Base-by-base conservation (phyloP, 2,329 filamentous ascomycete genomes). In the Stachybotrys echinatus region DNA sequence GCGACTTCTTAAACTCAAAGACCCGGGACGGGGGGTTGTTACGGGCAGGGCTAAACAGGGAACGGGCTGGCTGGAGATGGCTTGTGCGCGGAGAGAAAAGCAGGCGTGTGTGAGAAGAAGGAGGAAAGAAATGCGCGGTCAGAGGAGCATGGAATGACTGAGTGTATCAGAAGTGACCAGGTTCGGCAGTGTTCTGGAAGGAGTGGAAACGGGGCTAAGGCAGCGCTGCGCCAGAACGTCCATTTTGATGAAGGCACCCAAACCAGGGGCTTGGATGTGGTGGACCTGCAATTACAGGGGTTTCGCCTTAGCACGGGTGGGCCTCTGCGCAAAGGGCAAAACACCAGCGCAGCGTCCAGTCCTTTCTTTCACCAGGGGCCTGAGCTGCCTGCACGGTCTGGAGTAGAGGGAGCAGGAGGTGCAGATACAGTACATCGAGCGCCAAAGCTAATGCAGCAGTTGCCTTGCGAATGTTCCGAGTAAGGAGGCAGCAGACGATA, bases 1-100 rank as follows among this genome's bases (percentile, higher is more conserved):
- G 44, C 42, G 44, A 48, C 31, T 45, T 52, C 45, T 34, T 50
- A 51, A 31, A 39, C 50, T 55, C 50, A 49, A 43, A 38, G 34
- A 45, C 47, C 47, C 37, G 42, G 44, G 37, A n/a, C 48, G 40
- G 22, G 42, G 22, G 31, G 42, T 50, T 50, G 37, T 23, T 23
- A 14, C 22, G 27, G 44, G 14, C 22, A 46, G 17, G 23, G 19
- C 38, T 10, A 40, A 20, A 20, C 12, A n/a, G 48, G 50, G 52
- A 52, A 58, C 53, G 54, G 54, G 44, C 18, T n/a, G 20, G 23
- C 23, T 23, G 3, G 27, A 8, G n/a, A 6, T 31, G 44, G 44
- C 27, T 34, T 20, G 44, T 46, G 27, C 44, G 44, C 19, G 27
- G 10, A 34, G 44, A 23, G 23, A 19, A 14, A 19, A n/a, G 44